Base-by-base conservation (phyloP, 2,329 filamentous ascomycete species). In the Paracamarosporium sp. region DNA sequence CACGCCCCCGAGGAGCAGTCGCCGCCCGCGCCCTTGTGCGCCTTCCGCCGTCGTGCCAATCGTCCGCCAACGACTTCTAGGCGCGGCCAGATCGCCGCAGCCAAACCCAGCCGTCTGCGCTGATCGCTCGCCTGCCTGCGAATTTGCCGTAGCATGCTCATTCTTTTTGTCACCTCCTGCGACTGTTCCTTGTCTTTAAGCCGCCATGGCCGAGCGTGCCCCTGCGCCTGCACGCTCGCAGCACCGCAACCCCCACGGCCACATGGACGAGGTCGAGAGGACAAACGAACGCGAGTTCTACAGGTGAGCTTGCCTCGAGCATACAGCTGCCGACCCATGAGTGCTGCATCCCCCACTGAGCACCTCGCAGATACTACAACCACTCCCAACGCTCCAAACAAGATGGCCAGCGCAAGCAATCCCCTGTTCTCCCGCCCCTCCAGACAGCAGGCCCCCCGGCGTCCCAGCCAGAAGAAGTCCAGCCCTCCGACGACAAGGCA, bases 201-300 rank as follows among this genome's bases (percentile, higher is more conserved):
- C 45, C 46, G 38, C 9, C 56, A 57, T 60, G 57, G 28, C 28
- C n/a, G 57, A 64, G 52, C 55, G 54, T 58, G 59, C 62, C 40
- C 55, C 59, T 46, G 56, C 55, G 7, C 43, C 53, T 36, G 27
- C 61, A 25, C 61, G 62, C 40, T 54, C 62, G n/a, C 59, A 54
- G 30, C 60, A 53, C 25, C 46, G 55, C 22, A 53, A 53, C 46
- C 56, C 54, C 41, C 63, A 60, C 53, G 57, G 59, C 53, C 59
- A 65, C 28, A 72, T 70, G 65, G 67, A 70, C 44, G 65, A 70
- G 22, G 55, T 60, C 3, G 70, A 67, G 24, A 54, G 70, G 38
- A 64, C 65, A 6, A 72, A 68, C 31, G 72, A 75, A 56, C 69
- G 73, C 56, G 72, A 75, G 53, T 75, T 75, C 62, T 75, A 75